These are phyloP conservation scores for Heterotrichella gracilis DNA, from an alignment of 352 stramenopile genomes.

Conservation along the genomic window DNA sequence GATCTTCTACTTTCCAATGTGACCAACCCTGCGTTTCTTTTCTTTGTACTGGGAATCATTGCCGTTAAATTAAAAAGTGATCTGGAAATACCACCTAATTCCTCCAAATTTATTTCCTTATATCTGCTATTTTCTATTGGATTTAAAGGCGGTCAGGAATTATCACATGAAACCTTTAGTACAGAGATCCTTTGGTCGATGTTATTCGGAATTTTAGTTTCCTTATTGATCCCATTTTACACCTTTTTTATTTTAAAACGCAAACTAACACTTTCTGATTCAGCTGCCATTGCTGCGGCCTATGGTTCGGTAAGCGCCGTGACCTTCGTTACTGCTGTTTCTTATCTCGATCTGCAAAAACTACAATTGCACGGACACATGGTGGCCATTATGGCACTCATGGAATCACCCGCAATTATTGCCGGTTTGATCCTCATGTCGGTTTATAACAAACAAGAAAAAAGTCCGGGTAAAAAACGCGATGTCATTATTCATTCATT, in stretches of 20 bases:
- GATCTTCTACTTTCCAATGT: neutral
- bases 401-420: slow-evolving; percentile 7
- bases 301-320: slow-evolving; percentile 6
- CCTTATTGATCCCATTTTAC: neutral
- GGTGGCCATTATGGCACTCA: slow-evolving; percentile 4
- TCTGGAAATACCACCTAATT: slow-evolving; percentile 6
- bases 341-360: neutral
- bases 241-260: neutral
- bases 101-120: neutral
- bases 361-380: neutral
- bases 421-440: neutral
- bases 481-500: neutral
- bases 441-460: neutral
- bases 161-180: neutral
- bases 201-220: neutral
- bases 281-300: neutral
- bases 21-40: neutral
- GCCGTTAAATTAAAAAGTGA: neutral
- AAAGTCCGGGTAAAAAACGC: neutral
- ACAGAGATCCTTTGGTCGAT: neutral
- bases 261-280: neutral
- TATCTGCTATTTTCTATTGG: neutral
- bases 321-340: neutral
- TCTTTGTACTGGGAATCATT: slow-evolving; percentile 9
- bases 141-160: neutral